phyloP scores from a whole-genome alignment of 495 filamentous ascomycete species.

The Astrocystis sublimbata region DNA sequence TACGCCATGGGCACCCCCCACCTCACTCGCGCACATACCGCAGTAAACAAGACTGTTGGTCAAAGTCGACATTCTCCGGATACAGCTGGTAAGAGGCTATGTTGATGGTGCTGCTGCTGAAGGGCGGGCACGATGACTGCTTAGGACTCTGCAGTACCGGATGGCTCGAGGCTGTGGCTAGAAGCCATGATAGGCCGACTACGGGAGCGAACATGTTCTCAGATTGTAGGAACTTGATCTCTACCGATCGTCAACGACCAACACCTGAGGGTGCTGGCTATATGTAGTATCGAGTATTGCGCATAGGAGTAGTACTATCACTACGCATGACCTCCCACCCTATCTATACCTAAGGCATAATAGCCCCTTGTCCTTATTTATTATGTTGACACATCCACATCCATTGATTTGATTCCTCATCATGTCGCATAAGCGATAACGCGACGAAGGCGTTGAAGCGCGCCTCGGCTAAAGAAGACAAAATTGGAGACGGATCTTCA shows the following conservation, averaged over 20 bases:
- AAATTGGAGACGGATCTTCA: not conserved
- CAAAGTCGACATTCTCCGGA: slow-evolving; percentile 41
- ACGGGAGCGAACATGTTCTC: slow-evolving; percentile 10
- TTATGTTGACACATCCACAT: not conserved
- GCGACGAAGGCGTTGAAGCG: not conserved
- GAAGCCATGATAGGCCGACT: slow-evolving; percentile 9
- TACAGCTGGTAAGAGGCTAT: slow-evolving; percentile 39
- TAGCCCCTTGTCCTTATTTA: not conserved
- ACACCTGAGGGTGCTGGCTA: no score
- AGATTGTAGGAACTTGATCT: not conserved
- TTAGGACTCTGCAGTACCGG: not conserved
- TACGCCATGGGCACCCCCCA: no score
- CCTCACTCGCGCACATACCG: slow-evolving; percentile 1
- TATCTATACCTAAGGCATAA: not conserved
- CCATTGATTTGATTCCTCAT: not conserved
- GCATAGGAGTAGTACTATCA: not conserved
- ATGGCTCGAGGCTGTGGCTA: slow-evolving; percentile 12
- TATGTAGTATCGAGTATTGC: no score
- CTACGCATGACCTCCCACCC: not conserved
- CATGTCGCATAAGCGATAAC: not conserved
- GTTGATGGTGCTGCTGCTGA: slow-evolving; percentile 30
- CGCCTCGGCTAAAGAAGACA: slow-evolving; percentile 4
- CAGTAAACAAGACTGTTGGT: slow-evolving; percentile 32
- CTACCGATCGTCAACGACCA: not conserved
- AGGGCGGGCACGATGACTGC: slow-evolving; percentile 31